Evolutionary conservation across 306 rosid species (phyloP).

Genomic region (Quercus bicolor): DNA sequence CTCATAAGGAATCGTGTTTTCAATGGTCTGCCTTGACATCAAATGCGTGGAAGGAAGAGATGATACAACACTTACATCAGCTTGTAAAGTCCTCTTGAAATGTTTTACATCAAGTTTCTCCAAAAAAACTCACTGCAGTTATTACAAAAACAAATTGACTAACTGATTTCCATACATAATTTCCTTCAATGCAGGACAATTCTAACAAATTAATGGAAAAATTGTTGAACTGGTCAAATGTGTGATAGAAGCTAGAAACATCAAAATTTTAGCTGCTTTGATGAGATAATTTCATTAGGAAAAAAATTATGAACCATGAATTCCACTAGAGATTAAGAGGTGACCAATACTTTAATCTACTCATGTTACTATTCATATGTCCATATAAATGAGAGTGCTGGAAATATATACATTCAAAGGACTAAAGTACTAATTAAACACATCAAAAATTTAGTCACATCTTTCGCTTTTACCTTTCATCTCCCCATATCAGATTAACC

Average conservation of each 20-base stretch:
- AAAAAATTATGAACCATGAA: too few relatives aligned
- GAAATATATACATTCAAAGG: not conserved
- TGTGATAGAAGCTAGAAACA: too few relatives aligned
- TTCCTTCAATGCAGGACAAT: not conserved
- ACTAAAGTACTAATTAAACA: not conserved
- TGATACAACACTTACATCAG: constrained; percentile 47
- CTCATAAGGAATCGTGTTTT: constrained; percentile 38
- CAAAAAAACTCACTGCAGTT: constrained; percentile 43
- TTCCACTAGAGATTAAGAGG: too few relatives aligned
- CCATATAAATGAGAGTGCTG: not conserved
- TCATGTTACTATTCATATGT: not conserved
- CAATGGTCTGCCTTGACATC: constrained; percentile 35
- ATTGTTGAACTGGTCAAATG: not conserved
- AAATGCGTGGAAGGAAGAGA: constrained; percentile 48
- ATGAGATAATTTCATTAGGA: too few relatives aligned
- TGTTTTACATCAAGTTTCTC: constrained; percentile 48
- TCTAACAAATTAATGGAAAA: not conserved
- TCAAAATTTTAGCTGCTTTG: too few relatives aligned
- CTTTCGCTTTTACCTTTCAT: constrained; percentile 36
- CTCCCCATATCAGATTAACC: constrained; percentile 56
- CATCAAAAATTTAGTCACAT: not conserved
- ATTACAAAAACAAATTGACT: not conserved
- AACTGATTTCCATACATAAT: not conserved
- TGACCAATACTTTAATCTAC: too few relatives aligned
- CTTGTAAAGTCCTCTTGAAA: constrained; percentile 46